Conservation (phyloP, 2,329 filamentous ascomycete species). For the Ceratocystis colombiana region DNA sequence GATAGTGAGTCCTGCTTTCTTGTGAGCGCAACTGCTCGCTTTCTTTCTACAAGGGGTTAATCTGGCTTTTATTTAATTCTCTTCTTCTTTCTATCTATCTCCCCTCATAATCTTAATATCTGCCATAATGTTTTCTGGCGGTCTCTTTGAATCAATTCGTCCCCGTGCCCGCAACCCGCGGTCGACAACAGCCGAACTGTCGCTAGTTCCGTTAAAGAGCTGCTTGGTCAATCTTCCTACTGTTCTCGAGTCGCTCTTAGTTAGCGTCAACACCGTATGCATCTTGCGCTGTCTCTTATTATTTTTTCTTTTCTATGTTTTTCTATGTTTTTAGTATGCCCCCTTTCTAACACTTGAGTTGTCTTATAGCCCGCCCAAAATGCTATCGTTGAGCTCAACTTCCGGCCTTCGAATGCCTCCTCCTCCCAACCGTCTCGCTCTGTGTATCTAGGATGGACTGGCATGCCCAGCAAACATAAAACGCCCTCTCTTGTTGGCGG, state of each 20-base stretch:
- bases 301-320: constrained; percentile 21
- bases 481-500: constrained; percentile 60
- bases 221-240: constrained; percentile 89
- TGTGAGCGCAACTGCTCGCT: background rate
- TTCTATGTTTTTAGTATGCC: background rate
- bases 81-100: background rate
- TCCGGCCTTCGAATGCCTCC: constrained; percentile 42
- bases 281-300: background rate
- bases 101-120: background rate
- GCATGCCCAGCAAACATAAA: constrained; percentile 87
- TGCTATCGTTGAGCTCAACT: constrained; percentile 86
- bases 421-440: constrained; percentile 45
- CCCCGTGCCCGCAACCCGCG: constrained; percentile 40
- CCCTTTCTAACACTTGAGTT: constrained; percentile 27
- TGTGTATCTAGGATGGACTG: constrained; percentile 89
- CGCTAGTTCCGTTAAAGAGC: constrained; percentile 78
- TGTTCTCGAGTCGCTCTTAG: constrained; percentile 70
- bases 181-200: constrained; percentile 69
- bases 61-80: background rate
- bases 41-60: background rate
- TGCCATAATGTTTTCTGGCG: constrained; percentile 22
- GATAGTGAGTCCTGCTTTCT: background rate
- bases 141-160: constrained; percentile 24
- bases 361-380: constrained; percentile 69
- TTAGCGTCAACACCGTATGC: constrained; percentile 80